These are phyloP conservation scores for Sphaceloma murrayae DNA, from an alignment of 2,329 filamentous ascomycete species.

Conservation along the genomic window DNA sequence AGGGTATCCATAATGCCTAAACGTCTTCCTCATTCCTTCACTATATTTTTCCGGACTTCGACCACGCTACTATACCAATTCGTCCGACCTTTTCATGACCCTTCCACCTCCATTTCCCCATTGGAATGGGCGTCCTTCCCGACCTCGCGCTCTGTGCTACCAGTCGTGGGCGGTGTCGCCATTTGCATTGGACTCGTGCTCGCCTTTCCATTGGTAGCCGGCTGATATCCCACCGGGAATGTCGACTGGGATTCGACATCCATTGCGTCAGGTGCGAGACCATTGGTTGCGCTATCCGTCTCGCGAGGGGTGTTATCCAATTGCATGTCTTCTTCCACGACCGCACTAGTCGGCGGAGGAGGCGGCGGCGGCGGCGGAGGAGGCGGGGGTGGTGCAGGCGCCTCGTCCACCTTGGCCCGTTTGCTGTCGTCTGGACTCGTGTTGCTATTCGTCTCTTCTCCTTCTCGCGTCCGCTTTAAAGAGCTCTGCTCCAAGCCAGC, in stretches of 20 bases:
- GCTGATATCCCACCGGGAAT: conserved; percentile 5
- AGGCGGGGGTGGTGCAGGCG: conserved; percentile 32
- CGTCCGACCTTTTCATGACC: background rate
- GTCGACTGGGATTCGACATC: conserved; percentile 9
- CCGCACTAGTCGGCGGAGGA: no score
- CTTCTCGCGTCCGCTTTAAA: conserved; percentile 27
- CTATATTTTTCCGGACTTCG: no score
- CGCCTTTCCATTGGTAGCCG: conserved; percentile 16
- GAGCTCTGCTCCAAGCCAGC: conserved; percentile 22
- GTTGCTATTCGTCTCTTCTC: conserved; percentile 29
- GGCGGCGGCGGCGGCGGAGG: conserved; percentile 32
- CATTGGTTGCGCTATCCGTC: conserved; percentile 4
- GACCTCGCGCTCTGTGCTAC: conserved; percentile 29
- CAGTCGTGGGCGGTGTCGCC: conserved; percentile 35
- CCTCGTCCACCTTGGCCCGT: conserved; percentile 26
- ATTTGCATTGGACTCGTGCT: conserved; percentile 32
- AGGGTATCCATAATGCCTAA: background rate
- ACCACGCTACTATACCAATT: no score
- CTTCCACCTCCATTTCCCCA: conserved; percentile 20
- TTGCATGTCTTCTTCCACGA: conserved; percentile 1
- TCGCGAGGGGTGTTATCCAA: conserved; percentile 15
- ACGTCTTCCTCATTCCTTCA: no score
- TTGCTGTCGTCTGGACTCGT: conserved; percentile 24
- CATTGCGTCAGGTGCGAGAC: background rate
- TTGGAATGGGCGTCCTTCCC: conserved; percentile 22